These are phyloP conservation scores for Rhodotorula sp. DNA, from an alignment of 1,284 basidiomycete species.

Conservation along the genomic window DNA sequence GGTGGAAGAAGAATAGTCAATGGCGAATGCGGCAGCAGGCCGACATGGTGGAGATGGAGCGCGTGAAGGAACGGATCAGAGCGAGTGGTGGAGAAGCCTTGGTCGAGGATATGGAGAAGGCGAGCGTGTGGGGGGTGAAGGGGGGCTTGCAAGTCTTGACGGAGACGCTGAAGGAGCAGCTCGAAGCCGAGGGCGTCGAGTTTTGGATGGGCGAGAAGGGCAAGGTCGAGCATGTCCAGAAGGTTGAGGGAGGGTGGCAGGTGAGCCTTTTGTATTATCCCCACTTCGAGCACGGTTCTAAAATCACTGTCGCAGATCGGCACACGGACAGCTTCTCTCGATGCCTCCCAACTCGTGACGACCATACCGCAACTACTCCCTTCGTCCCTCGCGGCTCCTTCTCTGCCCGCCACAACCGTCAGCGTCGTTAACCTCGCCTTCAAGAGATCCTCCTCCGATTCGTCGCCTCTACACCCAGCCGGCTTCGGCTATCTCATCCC, in stretches of 20 bases:
- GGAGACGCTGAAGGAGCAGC: conserved; percentile 55
- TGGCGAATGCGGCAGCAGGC: conserved; percentile 26
- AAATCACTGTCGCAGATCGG: conserved; percentile 50
- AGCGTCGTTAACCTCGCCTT: conserved; percentile 65
- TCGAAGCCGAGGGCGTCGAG: conserved; percentile 50
- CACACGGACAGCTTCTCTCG: conserved; percentile 48
- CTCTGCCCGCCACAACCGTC: conserved; percentile 56
- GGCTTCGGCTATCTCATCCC: conserved; percentile 96
- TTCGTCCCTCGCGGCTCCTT: conserved; percentile 53
- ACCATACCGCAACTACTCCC: conserved; percentile 44
- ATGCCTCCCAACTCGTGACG: conserved; percentile 40
- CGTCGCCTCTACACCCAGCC: conserved; percentile 49
- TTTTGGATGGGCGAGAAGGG: conserved; percentile 43
- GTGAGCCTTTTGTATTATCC: neutral
- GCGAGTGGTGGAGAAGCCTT: conserved; percentile 45
- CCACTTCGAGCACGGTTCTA: neutral
- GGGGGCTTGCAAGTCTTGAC: conserved; percentile 74
- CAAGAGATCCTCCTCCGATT: conserved; percentile 46
- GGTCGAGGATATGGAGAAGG: conserved; percentile 57
- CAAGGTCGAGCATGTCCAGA: conserved; percentile 13
- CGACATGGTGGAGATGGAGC: conserved; percentile 44
- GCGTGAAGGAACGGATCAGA: conserved; percentile 53
- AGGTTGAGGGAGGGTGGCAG: conserved; percentile 13
- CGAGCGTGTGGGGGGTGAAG: conserved; percentile 74
- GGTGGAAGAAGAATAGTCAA: conserved; percentile 22